These are phyloP conservation scores for Schwanniomyces vanrijiae DNA, from an alignment of 805 yeast species.

Conservation along the genomic window DNA sequence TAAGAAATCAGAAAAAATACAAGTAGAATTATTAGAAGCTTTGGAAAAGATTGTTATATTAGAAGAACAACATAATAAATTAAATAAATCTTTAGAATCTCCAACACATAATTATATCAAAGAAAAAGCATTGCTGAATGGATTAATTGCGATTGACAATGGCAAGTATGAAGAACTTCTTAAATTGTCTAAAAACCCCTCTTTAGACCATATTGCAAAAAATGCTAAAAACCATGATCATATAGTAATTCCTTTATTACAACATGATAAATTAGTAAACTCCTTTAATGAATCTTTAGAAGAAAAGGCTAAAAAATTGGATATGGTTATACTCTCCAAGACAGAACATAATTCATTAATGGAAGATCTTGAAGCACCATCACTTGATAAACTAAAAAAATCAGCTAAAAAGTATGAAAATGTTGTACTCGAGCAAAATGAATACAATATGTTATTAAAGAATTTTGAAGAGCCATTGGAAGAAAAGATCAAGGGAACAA, in stretches of 20 bases:
- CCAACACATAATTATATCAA: slow-evolving; percentile 22
- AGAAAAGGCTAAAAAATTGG: slow-evolving; percentile 13
- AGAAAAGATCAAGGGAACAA: slow-evolving; percentile 2
- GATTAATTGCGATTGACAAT: slow-evolving; percentile 11
- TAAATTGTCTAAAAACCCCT: slow-evolving; percentile 21
- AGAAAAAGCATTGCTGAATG: slow-evolving; percentile 16
- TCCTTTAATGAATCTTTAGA: slow-evolving; percentile 12
- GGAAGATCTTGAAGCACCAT: background rate
- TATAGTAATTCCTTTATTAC: slow-evolving; percentile 14
- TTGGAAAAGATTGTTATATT: background rate
- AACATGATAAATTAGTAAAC: slow-evolving; percentile 10
- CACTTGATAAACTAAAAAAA: slow-evolving; percentile 10
- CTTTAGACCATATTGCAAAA: slow-evolving; percentile 18
- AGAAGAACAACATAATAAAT: slow-evolving; percentile 7
- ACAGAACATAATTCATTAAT: slow-evolving; percentile 6
- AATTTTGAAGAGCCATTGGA: background rate
- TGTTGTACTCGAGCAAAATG: slow-evolving; percentile 11
- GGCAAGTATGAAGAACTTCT: slow-evolving; percentile 13
- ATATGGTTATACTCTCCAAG: slow-evolving; percentile 12
- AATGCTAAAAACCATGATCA: slow-evolving; percentile 20
- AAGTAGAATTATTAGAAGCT: slow-evolving; percentile 9
- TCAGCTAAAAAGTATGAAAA: slow-evolving; percentile 18
- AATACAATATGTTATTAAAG: background rate
- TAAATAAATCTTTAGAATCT: slow-evolving; percentile 4
- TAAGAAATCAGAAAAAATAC: background rate